A percentile compares a stretch with the other conserved stretches of the same genome.
These are phyloP conservation scores for Hydnomerulius pinastri DNA, from an alignment of 768 basidiomycete species.

Conservation along the genomic window DNA sequence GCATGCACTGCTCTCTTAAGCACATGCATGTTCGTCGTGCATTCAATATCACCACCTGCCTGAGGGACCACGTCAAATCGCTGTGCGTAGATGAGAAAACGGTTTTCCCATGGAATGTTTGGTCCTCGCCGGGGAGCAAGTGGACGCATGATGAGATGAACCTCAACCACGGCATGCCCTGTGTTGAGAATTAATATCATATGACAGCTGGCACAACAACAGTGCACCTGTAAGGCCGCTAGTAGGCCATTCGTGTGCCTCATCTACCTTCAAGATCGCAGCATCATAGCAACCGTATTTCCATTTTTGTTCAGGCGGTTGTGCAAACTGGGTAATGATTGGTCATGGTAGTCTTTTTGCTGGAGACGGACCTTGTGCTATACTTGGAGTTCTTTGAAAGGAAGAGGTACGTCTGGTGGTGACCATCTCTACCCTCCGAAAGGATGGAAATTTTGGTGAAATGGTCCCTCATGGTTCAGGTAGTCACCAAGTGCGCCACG, in stretches of 20 bases:
- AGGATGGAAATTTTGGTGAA: background rate
- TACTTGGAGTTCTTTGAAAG: conserved; percentile 28
- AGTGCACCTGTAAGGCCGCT: conserved; percentile 15
- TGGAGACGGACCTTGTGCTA: conserved; percentile 31
- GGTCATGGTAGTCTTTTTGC: conserved; percentile 18
- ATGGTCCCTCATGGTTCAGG: background rate
- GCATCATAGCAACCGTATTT: conserved; percentile 21
- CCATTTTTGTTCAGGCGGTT: conserved; percentile 19
- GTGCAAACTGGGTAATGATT: conserved; percentile 17
- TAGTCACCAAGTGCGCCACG: conserved; percentile 26
- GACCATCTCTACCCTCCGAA: conserved; percentile 5
- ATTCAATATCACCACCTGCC: background rate
- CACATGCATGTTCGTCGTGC: background rate
- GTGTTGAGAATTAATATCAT: background rate
- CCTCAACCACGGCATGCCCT: conserved; percentile 17
- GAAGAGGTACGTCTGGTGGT: conserved; percentile 10
- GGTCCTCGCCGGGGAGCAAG: background rate
- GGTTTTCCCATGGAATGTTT: background rate
- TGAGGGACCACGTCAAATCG: conserved; percentile 29
- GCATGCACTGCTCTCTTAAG: conserved; percentile 5
- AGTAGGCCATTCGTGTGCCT: conserved; percentile 15
- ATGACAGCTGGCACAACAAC: background rate
- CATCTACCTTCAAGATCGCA: conserved; percentile 19
- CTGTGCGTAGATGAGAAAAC: conserved; percentile 27
- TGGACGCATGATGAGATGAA: conserved; percentile 19